Base-by-base conservation (phyloP, 2,329 filamentous ascomycete genomes). In the Paramyrothecium roridum region DNA sequence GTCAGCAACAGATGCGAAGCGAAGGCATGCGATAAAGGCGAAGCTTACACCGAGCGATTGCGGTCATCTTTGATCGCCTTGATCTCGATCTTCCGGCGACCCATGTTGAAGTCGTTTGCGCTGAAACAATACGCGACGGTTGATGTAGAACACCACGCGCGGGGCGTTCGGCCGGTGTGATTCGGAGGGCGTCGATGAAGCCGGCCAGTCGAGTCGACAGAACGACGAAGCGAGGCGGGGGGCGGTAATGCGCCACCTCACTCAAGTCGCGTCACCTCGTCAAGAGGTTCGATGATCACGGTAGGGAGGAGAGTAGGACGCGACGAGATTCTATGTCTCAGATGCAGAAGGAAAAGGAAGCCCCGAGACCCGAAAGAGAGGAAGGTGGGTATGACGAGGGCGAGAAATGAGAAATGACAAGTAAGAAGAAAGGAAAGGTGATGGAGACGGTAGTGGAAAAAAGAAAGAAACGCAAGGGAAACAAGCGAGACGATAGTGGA, bases 61-160 rank as follows among this genome's bases (percentile, higher is more conserved):
- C 93, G 87, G 76, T 97, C 93, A 86, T 97, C 93, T 77, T 96
- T 97, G 82, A 98, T 98, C 65, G 93, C 91, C 79, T 97, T 97
- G 82, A 99, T 98, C 80, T 98, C 95, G 72, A 99, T 99, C 86
- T 99, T 99, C 83, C 95, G 87, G 75, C 95, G 88, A 74, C 95
- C 95, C 95, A 99, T 99, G 52, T 49, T 70, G 60, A 62, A 52
- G 55, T 52, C 34, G 52, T 55, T 45, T 46, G 55, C 52, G 54
- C 61, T 52, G 60, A 58, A 58, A 59, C 60, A 64, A 50, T 55
- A 63, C 55, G 59, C 59, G 59, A 43, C 37, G 37, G 37, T 6
- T 43, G n/a, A 43, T 43, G 13, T 43, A 19, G 60, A 59, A 57
- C 55, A 54, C 51, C 54, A 37, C 22, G 20, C 22, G 48, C 20